Conservation (phyloP, 192 early-diverging fungal species). For the Chytriomyces confervae region DNA sequence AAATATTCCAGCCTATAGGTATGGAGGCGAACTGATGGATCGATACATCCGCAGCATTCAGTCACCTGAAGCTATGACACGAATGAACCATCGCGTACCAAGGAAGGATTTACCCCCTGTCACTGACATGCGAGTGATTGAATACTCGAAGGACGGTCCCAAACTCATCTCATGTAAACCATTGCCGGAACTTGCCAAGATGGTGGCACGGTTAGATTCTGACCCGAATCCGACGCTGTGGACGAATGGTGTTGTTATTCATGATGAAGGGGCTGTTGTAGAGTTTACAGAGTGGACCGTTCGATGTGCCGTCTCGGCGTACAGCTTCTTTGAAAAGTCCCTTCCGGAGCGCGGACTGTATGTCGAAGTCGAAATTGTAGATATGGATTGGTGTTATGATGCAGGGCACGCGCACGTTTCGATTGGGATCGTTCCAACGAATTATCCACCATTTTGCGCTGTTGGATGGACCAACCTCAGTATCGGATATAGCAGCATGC, state of each 20-base stretch:
- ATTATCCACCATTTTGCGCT: conserved; percentile 15
- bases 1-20: neutral
- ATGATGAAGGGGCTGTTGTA: neutral
- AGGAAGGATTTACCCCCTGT: neutral
- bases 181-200: neutral
- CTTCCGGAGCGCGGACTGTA: neutral
- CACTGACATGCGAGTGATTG: neutral
- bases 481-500: conserved; percentile 3
- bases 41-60: neutral
- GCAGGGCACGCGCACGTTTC: conserved; percentile 9
- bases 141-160: neutral
- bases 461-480: neutral
- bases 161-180: neutral
- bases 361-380: conserved; percentile 13
- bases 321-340: conserved; percentile 5
- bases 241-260: conserved; percentile 1
- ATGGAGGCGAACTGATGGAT: conserved; percentile 5
- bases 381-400: neutral
- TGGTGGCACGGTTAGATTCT: neutral
- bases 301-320: conserved; percentile 1
- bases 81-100: neutral
- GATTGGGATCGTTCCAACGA: neutral
- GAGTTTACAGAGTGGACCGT: neutral
- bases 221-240: conserved; percentile 17
- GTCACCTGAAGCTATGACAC: neutral